Base-by-base conservation (phyloP, 177 flowering plant species). In the Vitis hybrid region DNA sequence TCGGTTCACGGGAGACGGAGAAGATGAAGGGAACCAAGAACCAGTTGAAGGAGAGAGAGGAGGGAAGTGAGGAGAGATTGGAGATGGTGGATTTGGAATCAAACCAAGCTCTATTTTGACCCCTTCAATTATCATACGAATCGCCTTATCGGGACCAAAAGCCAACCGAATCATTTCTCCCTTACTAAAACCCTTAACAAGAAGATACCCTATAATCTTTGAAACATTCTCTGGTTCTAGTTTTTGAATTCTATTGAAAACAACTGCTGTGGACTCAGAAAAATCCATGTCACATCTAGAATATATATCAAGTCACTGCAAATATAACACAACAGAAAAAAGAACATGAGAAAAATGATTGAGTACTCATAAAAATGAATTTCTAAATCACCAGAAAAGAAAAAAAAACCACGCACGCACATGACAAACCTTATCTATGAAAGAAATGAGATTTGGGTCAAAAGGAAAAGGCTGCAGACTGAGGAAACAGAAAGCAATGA, bases 141-240 rank as follows among this genome's bases (percentile, higher is more conserved):
- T 69, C 17, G 71, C 53, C 0, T 11, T 59, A 15, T 87, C 90
- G 6, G 88, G 81, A 13, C 77, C 79, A 50, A 66, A 64, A 17
- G 88, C 90, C 65, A 87, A 67, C 2, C 79, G 53, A 35, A 75
- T 74, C 76, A 87, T 83, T 12, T 85, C 80, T 20, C 74, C 73
- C 2, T 79, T 84, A 17, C 77, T 68, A 65, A 51, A 65, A 11
- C 67, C 82, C 66, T 81, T 74, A 21, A 82, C 60, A 63, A 78
- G 81, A 51, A 86, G 61, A 55, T 66, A 79, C 0, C 86, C 84
- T 1, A 84, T 75, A 14, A 84, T 81, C 67, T 80, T 82, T 2
- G 71, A 63, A 15, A 54, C 75, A 60, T 73, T 53, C 20, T 83
- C 82, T 1, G 87, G 81, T 64, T 84, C 86, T 24, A 81, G 7